phyloP scores from a whole-genome alignment of 2,329 filamentous ascomycete species.

The Colletotrichum eleusines region DNA sequence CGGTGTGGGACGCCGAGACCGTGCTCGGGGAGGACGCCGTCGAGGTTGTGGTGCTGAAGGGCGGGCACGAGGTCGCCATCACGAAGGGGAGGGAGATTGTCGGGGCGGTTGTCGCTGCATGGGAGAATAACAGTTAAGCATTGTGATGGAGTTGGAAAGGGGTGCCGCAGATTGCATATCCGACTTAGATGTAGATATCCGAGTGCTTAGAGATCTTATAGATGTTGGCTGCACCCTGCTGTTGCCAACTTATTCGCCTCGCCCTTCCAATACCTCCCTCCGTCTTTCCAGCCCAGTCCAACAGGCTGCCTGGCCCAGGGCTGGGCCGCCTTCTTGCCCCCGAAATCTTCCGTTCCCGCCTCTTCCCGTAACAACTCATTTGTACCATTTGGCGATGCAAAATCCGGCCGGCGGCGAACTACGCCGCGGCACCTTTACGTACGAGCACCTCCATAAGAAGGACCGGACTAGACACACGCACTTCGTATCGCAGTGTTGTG shows the following conservation, averaged over 20 bases:
- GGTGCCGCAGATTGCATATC: neutral
- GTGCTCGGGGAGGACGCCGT: constrained; percentile 70
- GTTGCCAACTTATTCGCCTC: neutral
- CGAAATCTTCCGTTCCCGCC: no score
- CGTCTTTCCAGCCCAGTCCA: neutral
- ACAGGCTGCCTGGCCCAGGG: no score
- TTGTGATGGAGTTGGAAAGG: neutral
- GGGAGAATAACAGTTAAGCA: constrained; percentile 42
- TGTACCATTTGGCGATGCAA: no score
- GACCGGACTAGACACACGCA: no score
- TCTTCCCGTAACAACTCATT: no score
- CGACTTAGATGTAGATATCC: neutral
- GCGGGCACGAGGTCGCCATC: constrained; percentile 79
- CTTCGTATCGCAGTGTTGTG: no score
- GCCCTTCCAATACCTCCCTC: neutral
- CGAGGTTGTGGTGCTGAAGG: constrained; percentile 67
- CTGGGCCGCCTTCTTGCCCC: no score
- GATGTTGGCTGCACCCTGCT: neutral
- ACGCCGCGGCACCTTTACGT: neutral
- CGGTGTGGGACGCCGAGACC: constrained; percentile 69
- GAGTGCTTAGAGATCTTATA: neutral
- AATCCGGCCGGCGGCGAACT: neutral
- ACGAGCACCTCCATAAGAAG: constrained; percentile 1
- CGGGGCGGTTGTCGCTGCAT: constrained; percentile 51
- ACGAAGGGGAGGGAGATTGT: constrained; percentile 70